Base-by-base conservation (phyloP, 768 basidiomycete genomes). In the Roridomyces roridus region DNA sequence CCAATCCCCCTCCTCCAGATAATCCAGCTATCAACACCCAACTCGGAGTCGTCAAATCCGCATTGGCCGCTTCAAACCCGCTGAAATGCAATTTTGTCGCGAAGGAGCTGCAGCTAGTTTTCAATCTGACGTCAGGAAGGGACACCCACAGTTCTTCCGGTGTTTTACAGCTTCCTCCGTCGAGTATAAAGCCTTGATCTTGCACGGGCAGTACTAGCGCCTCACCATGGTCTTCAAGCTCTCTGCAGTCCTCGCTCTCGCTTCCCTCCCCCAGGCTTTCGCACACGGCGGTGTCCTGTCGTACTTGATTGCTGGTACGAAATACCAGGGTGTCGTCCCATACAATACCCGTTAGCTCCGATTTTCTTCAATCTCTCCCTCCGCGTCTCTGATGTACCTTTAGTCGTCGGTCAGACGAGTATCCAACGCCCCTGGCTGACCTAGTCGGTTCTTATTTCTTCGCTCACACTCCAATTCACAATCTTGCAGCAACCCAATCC, bases 271-370 rank as follows among this genome's bases (percentile, higher is more conserved):
- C 11, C 67, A 69, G 25, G 77, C 63, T 14, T 59, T 72, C 28
- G 78, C 77, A 6, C 79, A 81, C 56, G 79, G 79, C 39, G 78
- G 79, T 52, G 79, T 81, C 11, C 63, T 80, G 29, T 66, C 70
- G n/a, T 79, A 79, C 67, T 64, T 68, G 15, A 76, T 72, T 46
- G 73, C 66, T 25, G 74, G 75, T 4, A 71, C 67, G 15, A 71
- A 68, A 67, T 81, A 80, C 67, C 57, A 70, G 23, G 80, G 80
- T 15, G 79, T 74, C 74, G 42, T 59, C 24, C 75, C 79, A 17
- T 81, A 81, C 66, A 75, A 81, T 65, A 66, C 71, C 7, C 74
- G 57, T 59, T 24, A 17, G 57, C 31, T 10, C 31, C 31, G 15
- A 8, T 45, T 11, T 12, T 12, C 23, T 8, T 8, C 12, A 20